These are phyloP conservation scores for Colletotrichum gloeosporioides DNA, from an alignment of 2,329 filamentous ascomycete genomes.

Conservation along the genomic window DNA sequence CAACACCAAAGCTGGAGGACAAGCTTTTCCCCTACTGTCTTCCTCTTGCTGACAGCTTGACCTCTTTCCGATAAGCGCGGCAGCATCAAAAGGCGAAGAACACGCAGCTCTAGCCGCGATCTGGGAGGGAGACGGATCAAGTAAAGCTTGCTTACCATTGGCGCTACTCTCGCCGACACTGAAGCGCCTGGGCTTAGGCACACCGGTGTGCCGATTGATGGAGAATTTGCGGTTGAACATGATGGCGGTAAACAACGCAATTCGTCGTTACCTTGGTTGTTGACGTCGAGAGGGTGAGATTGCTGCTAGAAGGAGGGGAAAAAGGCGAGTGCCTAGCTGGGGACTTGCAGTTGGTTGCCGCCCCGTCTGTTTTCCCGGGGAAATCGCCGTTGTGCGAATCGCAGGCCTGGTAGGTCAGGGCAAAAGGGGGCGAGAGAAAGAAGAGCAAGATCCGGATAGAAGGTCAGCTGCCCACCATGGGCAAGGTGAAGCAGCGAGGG, in stretches of 20 bases:
- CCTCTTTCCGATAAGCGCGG: not conserved
- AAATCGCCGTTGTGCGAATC: not conserved
- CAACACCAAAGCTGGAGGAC: constrained; percentile 1
- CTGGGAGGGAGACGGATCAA: not conserved
- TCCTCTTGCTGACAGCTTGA: not conserved
- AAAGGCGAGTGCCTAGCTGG: not conserved
- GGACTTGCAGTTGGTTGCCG: not conserved
- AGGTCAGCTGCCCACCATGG: not conserved
- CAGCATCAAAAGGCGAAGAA: not conserved
- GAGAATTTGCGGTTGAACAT: constrained; percentile 69
- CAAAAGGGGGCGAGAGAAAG: not conserved
- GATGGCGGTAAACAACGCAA: constrained; percentile 18
- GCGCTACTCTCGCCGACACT: constrained; percentile 58
- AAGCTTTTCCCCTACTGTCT: constrained; percentile 6
- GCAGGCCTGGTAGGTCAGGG: not conserved
- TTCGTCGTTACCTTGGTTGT: not conserved
- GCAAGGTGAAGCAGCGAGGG: constrained; percentile 5
- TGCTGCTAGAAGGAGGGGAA: not conserved
- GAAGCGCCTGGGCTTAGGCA: constrained; percentile 64
- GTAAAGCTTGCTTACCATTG: not conserved
- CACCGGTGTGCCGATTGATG: constrained; percentile 70
- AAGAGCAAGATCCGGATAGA: not conserved
- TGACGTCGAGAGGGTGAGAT: not conserved
- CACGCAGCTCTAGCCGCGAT: not conserved
- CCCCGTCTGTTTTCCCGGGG: not conserved